Base-by-base conservation (phyloP, 805 yeast genomes). In the Brettanomyces bruxellensis region DNA sequence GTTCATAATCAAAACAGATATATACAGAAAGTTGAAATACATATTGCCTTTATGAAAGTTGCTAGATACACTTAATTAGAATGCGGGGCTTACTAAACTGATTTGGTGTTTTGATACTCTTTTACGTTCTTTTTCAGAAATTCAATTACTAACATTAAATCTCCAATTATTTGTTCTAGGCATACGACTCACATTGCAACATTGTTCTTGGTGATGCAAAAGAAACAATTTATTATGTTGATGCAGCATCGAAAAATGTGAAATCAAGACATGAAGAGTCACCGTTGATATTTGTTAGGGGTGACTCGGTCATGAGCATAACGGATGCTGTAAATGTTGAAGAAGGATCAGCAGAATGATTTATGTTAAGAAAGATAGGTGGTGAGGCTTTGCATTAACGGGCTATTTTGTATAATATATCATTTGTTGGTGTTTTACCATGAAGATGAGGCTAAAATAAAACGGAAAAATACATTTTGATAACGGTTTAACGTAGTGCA, bases 141-240 rank as follows among this genome's bases (percentile, higher is more conserved):
- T 25, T 24, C 32, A 43, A 25, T 14, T 12, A 24, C 37, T 9
- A 41, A 7, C 11, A 18, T 24, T 14, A 34, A 40, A 18, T 8
- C 22, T 34, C 14, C 39, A 6, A 48, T 55, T 51, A 55, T 51
- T 52, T 32, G 11, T n/a, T 40, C 7, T 34, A 73, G 78, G 88
- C 96, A 1, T 91, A 86, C 67, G 99, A 91, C 67, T 85, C 95
- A 42, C 99, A 91, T 67, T 93, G 98, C 67, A 93, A 95, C 63
- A 79, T 93, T 73, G 96, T 93, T 36, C 75, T 93, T 51, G 88
- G 97, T 55, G 95, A 93, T 57, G 96, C 95, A 6, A 76, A 75
- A 46, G 99, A 93, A 61, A 86, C 85, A 1, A 79, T 90, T 36
- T 86, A 77, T 61, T 70, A 71, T 36, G 57, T 81, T 13, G 75